Evolutionary conservation across 208 protist genomes (phyloP).

Genomic region (Acanthamoeba rhysodes): DNA sequence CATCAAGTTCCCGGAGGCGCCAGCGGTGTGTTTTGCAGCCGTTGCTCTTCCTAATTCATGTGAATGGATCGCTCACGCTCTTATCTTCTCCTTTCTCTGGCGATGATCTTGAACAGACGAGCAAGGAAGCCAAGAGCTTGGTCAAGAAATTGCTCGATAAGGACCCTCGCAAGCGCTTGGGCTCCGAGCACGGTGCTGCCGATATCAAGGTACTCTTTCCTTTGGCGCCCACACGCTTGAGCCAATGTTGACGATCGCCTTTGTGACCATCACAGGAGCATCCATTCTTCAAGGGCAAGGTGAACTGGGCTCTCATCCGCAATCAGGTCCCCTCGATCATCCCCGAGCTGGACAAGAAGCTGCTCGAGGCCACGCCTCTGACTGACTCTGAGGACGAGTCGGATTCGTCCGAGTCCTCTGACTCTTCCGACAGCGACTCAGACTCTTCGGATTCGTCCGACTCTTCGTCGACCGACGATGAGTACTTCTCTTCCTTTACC

Average conservation of each 20-base stretch:
- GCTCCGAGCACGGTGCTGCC: slow-evolving; percentile 76
- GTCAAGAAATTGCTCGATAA: slow-evolving; percentile 79
- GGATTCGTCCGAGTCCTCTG: background rate
- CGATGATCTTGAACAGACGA: slow-evolving; percentile 60
- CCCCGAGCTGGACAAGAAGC: slow-evolving; percentile 47
- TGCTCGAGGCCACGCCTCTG: background rate
- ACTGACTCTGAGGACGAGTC: slow-evolving; percentile 24
- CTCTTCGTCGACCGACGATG: background rate
- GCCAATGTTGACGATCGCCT: no score
- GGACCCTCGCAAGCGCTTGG: slow-evolving; percentile 81
- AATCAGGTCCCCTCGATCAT: slow-evolving; percentile 74
- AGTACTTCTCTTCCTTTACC: slow-evolving; percentile 46
- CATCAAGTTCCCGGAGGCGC: slow-evolving; percentile 79
- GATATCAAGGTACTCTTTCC: slow-evolving; percentile 77
- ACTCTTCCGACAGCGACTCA: slow-evolving; percentile 37
- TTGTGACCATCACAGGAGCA: slow-evolving; percentile 12
- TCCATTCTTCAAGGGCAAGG: slow-evolving; percentile 74
- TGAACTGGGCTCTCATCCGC: slow-evolving; percentile 69
- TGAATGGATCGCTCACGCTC: background rate
- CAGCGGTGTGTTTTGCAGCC: background rate
- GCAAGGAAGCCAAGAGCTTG: slow-evolving; percentile 78
- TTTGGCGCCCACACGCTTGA: no score
- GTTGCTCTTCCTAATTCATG: background rate
- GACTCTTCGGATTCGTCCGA: background rate
- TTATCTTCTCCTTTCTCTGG: background rate